phyloP scores from a whole-genome alignment of 768 basidiomycete genomes.

The Suillus fuscotomentosus region DNA sequence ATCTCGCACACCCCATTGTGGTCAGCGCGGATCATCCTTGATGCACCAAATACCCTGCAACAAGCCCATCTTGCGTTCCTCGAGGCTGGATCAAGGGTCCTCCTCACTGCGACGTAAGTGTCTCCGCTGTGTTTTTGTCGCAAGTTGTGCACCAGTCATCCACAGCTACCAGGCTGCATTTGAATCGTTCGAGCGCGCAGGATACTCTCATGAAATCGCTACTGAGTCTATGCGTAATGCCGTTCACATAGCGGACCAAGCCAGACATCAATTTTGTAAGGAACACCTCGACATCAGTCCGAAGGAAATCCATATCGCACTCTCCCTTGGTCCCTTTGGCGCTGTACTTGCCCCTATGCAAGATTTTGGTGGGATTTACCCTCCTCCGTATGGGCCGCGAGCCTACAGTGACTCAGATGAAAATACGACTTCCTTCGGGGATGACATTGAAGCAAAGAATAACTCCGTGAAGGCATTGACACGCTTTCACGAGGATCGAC shows the following conservation, averaged over 20 bases:
- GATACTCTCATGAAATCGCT: conserved; percentile 44
- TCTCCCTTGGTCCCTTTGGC: conserved; percentile 77
- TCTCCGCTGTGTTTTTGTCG: not conserved
- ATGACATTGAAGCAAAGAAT: conserved; percentile 30
- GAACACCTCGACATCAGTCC: conserved; percentile 16
- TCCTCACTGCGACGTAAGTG: conserved; percentile 67
- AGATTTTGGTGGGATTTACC: conserved; percentile 75
- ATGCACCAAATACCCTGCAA: conserved; percentile 53
- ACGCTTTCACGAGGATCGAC: conserved; percentile 62
- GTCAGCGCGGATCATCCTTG: conserved; percentile 62
- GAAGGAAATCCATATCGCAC: conserved; percentile 46
- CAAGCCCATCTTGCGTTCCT: conserved; percentile 62
- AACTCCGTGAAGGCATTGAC: conserved; percentile 50
- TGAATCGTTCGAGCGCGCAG: conserved; percentile 50
- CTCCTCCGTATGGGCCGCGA: conserved; percentile 69
- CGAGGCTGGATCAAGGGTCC: conserved; percentile 60
- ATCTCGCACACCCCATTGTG: conserved; percentile 61
- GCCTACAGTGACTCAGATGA: conserved; percentile 32
- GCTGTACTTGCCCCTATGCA: conserved; percentile 63
- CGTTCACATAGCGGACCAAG: conserved; percentile 50
- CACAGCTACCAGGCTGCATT: conserved; percentile 67
- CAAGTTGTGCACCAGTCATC: not conserved
- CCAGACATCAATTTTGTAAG: conserved; percentile 35
- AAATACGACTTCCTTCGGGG: conserved; percentile 45
- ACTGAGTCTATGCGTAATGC: conserved; percentile 50